Conservation (phyloP, 2,329 filamentous ascomycete species). For the Fusarium proliferatum region DNA sequence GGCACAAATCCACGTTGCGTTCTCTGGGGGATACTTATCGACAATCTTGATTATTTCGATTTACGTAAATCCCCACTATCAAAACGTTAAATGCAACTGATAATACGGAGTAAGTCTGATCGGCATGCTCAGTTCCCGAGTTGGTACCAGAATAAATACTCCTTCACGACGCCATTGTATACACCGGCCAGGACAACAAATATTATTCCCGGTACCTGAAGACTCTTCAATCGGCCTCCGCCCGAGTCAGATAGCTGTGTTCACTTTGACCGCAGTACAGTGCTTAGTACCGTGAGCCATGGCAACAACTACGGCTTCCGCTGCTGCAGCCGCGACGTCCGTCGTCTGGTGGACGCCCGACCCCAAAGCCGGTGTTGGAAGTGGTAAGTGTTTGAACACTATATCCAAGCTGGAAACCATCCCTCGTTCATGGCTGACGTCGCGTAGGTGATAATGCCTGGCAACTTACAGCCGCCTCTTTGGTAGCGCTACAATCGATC, state of each 20-base stretch:
- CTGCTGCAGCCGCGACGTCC: not conserved
- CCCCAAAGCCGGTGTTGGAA: not conserved
- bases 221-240: not conserved
- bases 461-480: not conserved
- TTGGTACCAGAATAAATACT: not conserved
- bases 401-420: too few species aligned
- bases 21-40: not conserved
- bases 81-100: too few species aligned
- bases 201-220: not conserved
- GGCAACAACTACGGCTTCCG: not conserved
- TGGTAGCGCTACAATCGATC: not conserved
- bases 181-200: not conserved
- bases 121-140: too few species aligned
- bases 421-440: not conserved
- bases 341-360: constrained; percentile 1
- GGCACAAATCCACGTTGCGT: not conserved
- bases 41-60: not conserved
- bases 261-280: too few species aligned
- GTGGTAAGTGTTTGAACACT: not conserved
- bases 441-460: not conserved
- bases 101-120: too few species aligned
- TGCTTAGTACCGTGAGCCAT: not conserved
- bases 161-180: fast-evolving
- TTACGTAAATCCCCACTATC: not conserved
- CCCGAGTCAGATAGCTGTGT: too few species aligned